These are phyloP conservation scores for Russula compacta DNA, from an alignment of 768 basidiomycete genomes.

Conservation along the genomic window DNA sequence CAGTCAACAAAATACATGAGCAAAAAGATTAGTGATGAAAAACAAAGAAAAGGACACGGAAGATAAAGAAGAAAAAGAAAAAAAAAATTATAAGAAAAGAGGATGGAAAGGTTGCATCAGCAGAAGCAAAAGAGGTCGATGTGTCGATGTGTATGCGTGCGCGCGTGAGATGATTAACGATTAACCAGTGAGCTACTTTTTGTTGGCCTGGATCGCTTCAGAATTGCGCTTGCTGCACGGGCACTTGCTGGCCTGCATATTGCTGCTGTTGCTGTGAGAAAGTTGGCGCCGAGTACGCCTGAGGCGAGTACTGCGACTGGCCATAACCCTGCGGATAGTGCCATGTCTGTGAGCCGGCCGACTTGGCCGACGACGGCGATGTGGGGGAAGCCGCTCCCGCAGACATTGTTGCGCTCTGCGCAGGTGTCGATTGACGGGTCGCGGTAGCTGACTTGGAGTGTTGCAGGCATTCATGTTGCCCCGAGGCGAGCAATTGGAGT, in stretches of 20 bases:
- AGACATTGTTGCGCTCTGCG: constrained; percentile 1
- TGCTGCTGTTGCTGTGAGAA: constrained; percentile 12
- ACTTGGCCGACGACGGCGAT: neutral
- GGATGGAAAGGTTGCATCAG: neutral
- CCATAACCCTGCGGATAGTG: constrained; percentile 1
- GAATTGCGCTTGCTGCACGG: constrained; percentile 13
- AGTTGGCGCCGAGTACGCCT: constrained; percentile 2
- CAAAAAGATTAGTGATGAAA: neutral
- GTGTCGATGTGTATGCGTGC: neutral
- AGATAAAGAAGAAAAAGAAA: neutral
- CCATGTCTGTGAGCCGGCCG: constrained; percentile 5
- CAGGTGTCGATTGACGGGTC: constrained; percentile 15
- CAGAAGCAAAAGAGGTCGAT: neutral
- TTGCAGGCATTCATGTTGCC: constrained; percentile 50
- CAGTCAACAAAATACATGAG: constrained; percentile 1
- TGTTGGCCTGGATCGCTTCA: neutral
- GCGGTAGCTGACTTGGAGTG: constrained; percentile 21
- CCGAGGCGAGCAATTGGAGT: constrained; percentile 70
- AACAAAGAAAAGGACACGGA: neutral
- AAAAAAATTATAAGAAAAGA: neutral
- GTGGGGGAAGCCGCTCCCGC: neutral
- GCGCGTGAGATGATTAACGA: neutral
- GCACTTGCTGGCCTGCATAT: constrained; percentile 10
- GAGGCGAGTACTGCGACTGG: constrained; percentile 14
- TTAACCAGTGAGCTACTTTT: constrained; percentile 4